Evolutionary conservation across 257 asterid genomes (phyloP).

Genomic region (Solanum piurae): DNA sequence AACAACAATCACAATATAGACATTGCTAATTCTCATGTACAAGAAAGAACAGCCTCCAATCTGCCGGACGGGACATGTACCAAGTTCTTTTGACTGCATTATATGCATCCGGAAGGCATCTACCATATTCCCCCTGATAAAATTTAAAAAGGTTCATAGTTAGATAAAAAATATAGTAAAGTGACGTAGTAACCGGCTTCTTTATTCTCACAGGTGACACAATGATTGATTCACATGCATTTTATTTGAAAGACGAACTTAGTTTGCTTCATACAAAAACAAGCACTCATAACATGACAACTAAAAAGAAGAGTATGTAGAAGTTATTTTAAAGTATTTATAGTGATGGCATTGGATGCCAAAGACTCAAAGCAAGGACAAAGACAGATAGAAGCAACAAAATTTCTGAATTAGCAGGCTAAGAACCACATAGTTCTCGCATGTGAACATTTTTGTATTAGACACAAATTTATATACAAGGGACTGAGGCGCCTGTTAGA

Average conservation of each 20-base stretch:
- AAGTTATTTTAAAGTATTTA: background rate
- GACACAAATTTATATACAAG: background rate
- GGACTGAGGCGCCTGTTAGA: background rate
- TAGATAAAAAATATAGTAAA: background rate
- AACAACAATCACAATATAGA: constrained; percentile 94
- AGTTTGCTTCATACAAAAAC: background rate
- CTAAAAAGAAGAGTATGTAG: background rate
- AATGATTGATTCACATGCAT: background rate
- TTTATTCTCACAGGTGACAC: background rate
- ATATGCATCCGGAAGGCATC: constrained; percentile 96
- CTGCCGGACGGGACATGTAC: constrained; percentile 97
- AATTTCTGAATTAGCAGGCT: background rate
- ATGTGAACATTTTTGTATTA: background rate
- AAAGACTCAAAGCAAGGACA: background rate
- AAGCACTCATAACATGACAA: background rate
- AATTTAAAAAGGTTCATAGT: background rate
- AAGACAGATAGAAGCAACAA: background rate
- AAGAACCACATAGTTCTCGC: background rate
- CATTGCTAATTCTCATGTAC: constrained; percentile 98
- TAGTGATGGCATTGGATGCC: background rate
- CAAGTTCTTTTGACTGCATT: constrained; percentile 99
- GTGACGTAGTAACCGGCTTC: background rate
- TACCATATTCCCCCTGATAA: constrained; percentile 90
- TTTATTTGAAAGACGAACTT: background rate
- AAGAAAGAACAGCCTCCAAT: constrained; percentile 99